Conservation (phyloP, 306 rosid genomes). For the Abrus pulchellus region DNA sequence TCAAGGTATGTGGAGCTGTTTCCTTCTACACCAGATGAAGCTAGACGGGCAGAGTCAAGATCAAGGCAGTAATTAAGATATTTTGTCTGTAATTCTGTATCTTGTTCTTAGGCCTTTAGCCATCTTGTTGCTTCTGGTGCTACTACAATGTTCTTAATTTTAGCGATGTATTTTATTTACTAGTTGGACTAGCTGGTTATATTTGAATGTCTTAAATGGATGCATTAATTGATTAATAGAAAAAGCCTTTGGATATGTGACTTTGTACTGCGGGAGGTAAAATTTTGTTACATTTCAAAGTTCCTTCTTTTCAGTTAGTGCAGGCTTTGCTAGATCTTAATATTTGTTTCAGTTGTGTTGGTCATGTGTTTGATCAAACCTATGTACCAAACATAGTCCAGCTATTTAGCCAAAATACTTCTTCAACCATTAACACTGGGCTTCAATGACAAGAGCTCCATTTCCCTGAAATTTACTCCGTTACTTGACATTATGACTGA, state of each 20-base stretch:
- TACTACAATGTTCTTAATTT: constrained; percentile 35
- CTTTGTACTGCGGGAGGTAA: neutral
- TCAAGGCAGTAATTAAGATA: constrained; percentile 78
- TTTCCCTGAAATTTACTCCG: no score
- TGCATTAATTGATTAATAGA: constrained; percentile 44
- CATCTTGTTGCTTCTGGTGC: constrained; percentile 34
- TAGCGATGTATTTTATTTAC: constrained; percentile 46
- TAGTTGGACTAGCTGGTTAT: constrained; percentile 48
- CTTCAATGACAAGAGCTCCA: no score
- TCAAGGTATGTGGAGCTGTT: constrained; percentile 99
- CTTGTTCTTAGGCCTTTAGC: constrained; percentile 45
- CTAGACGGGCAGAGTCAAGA: constrained; percentile 94
- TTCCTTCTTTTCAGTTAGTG: neutral
- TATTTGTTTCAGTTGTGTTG: neutral
- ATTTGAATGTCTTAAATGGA: constrained; percentile 45
- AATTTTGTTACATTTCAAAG: neutral
- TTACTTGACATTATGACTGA: no score
- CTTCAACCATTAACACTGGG: no score
- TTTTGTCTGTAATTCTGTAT: constrained; percentile 34
- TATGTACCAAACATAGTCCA: no score
- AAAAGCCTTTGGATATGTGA: constrained; percentile 34
- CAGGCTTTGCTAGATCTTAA: neutral
- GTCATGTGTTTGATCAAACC: no score
- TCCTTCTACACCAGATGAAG: constrained; percentile 97
- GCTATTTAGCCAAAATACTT: no score